Conservation (phyloP, 139 green algal genomes). For the Micromonas pusilla region DNA sequence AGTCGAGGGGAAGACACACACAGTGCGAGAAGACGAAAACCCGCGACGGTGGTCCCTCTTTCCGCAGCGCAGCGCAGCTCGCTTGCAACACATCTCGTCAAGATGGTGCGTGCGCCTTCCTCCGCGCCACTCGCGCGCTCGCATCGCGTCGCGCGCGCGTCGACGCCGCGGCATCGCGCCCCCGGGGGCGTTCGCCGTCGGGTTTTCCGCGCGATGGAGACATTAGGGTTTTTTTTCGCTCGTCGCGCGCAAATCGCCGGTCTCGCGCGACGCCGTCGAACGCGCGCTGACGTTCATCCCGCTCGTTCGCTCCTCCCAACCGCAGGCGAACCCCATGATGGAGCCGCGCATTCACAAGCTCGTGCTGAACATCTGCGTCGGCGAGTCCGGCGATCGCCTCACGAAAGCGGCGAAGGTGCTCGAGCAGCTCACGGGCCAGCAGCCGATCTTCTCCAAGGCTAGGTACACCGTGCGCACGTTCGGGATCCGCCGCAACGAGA, state of each 20-base stretch:
- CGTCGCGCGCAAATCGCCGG: too few species aligned
- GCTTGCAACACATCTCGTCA: too few species aligned
- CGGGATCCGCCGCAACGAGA: conserved; percentile 97
- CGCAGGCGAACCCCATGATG: conserved; percentile 72
- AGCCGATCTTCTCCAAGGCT: conserved; percentile 94
- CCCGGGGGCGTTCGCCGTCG: too few species aligned
- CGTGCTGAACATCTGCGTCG: conserved; percentile 94
- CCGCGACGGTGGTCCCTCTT: too few species aligned
- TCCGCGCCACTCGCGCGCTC: too few species aligned
- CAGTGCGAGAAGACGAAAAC: too few species aligned
- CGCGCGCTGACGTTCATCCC: not conserved
- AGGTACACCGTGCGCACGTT: conserved; percentile 97
- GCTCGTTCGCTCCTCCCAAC: not conserved
- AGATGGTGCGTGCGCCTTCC: too few species aligned
- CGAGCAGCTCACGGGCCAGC: conserved; percentile 98
- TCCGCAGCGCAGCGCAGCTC: too few species aligned
- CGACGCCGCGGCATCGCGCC: too few species aligned
- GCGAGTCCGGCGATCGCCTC: conserved; percentile 95
- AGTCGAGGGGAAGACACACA: too few species aligned
- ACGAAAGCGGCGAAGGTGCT: conserved; percentile 98
- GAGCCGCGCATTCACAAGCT: conserved; percentile 98
- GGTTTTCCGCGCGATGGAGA: not conserved
- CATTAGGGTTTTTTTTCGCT: not conserved
- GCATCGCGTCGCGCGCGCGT: too few species aligned
- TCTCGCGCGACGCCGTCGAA: not conserved